Evolutionary conservation across 1,284 basidiomycete genomes (phyloP), one percentile per base, ranked within the genome.

Genomic region (Phellopilus nigrolimitatus): DNA sequence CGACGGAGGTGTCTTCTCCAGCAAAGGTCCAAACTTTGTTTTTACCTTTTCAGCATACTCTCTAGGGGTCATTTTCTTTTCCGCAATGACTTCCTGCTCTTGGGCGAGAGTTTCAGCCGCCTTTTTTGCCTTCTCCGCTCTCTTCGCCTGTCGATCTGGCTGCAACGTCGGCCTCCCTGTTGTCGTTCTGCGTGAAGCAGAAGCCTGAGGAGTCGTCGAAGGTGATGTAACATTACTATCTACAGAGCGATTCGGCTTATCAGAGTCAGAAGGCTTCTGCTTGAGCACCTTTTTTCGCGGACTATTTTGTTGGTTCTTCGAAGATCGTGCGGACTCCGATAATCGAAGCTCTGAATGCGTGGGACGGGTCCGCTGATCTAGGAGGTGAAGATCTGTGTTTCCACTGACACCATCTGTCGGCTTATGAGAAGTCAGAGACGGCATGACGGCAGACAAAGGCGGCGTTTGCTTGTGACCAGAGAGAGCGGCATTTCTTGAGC

Each of bases 11-110:
- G 34, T 33, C 40, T 45, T 51, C 25, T 51, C 46, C 21, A 56
- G 37, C 10, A 41, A 31, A n/a, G 25, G 34, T 27, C 19, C 34
- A 45, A 56, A 56, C 19, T 56, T 56, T 10, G 30, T 28, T 25
- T 52, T 49, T 7, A 52, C 46, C 17, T 44, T 47, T 13, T 15
- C 22, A 19, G 50, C 54, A 40, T 56, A 56, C 28, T 56, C 54
- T 22, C 22, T 27, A 10, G 54, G 54, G 13, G 54, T 56, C 54
- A 56, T 56, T n/a, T 8, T 45, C 21, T 45, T 52, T 28, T 56
- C 54, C 34, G 17, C n/a, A 9, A 33, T 45, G 21, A 48, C 54
- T 31, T 52, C 50, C 25, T 52, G 36, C 34, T 49, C 53, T 9
- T 39, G 43, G 44, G 25, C 27, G 9, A 22, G 24, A 8, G 27